phyloP scores from a whole-genome alignment of 2,329 filamentous ascomycete genomes.

The Tolypocladium ovalisporum region DNA sequence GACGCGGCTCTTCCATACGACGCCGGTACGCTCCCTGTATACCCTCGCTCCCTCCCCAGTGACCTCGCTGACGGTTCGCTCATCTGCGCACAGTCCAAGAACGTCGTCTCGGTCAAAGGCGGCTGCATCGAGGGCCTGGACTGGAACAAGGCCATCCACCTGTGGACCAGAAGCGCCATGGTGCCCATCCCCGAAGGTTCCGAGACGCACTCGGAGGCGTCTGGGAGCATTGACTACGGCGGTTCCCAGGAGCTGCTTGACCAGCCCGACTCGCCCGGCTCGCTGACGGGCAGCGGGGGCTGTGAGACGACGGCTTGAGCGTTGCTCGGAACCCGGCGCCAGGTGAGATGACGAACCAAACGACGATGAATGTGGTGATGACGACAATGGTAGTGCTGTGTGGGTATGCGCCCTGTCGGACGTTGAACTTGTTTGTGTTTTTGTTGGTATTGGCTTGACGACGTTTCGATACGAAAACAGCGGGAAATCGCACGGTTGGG shows the following conservation, averaged over 20 bases:
- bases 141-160: conserved; percentile 51
- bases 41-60: neutral
- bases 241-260: conserved; percentile 34
- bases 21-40: conserved; percentile 32
- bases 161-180: conserved; percentile 58
- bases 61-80: neutral
- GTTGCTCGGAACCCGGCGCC: neutral
- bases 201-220: conserved; percentile 45
- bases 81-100: conserved; percentile 8
- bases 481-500: neutral
- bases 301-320: conserved; percentile 1
- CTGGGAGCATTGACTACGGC: conserved; percentile 31
- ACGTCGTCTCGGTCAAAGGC: conserved; percentile 54
- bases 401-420: neutral
- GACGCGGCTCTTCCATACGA: conserved; percentile 52
- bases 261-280: conserved; percentile 25
- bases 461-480: neutral
- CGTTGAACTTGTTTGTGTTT: neutral
- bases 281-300: conserved; percentile 22
- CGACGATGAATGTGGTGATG: neutral
- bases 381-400: neutral
- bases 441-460: neutral
- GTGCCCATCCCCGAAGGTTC: conserved; percentile 56
- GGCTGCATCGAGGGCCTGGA: conserved; percentile 55
- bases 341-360: neutral